These are phyloP conservation scores for Hypoxylon sp. DNA, from an alignment of 2,329 filamentous ascomycete genomes.

Conservation along the genomic window DNA sequence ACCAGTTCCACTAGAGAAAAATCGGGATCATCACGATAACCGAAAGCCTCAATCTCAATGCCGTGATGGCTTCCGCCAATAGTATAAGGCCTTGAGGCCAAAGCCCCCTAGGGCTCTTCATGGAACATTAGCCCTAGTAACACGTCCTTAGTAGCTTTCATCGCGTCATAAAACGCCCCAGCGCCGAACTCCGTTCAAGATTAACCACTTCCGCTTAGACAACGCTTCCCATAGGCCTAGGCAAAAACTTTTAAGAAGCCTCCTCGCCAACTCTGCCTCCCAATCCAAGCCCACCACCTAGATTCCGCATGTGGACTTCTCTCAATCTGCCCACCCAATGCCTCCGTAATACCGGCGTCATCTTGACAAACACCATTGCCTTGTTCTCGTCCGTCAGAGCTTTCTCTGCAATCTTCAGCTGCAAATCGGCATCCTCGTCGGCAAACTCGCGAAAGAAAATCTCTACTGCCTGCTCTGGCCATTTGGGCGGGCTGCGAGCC, in stretches of 20 bases:
- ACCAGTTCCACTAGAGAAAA: slow-evolving; percentile 7
- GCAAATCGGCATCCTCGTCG: slow-evolving; percentile 70
- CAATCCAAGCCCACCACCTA: slow-evolving; percentile 53
- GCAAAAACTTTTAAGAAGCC: slow-evolving; percentile 40
- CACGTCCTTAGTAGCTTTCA: slow-evolving; percentile 10
- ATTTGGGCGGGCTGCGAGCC: slow-evolving; percentile 59
- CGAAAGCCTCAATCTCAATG: slow-evolving; percentile 16
- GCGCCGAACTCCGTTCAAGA: slow-evolving; percentile 30
- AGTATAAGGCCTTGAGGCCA: slow-evolving; percentile 18
- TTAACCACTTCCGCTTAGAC: not conserved
- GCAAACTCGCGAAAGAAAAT: slow-evolving; percentile 72
- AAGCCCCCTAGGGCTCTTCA: slow-evolving; percentile 7
- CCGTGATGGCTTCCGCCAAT: slow-evolving; percentile 11
- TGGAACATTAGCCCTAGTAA: slow-evolving; percentile 4
- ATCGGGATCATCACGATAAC: slow-evolving; percentile 12
- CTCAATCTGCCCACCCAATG: slow-evolving; percentile 70
- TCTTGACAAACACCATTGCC: slow-evolving; percentile 74
- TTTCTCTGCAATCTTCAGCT: slow-evolving; percentile 72
- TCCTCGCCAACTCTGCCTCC: slow-evolving; percentile 53
- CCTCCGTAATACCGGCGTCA: slow-evolving; percentile 65
- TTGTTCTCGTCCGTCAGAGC: slow-evolving; percentile 72
- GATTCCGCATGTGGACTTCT: slow-evolving; percentile 61
- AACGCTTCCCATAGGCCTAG: slow-evolving; percentile 2
- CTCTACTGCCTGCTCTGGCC: slow-evolving; percentile 72
- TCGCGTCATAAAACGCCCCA: slow-evolving; percentile 23